These are phyloP conservation scores for Dipteronia dyeriana DNA, from an alignment of 345 rosid genomes.

Conservation along the genomic window DNA sequence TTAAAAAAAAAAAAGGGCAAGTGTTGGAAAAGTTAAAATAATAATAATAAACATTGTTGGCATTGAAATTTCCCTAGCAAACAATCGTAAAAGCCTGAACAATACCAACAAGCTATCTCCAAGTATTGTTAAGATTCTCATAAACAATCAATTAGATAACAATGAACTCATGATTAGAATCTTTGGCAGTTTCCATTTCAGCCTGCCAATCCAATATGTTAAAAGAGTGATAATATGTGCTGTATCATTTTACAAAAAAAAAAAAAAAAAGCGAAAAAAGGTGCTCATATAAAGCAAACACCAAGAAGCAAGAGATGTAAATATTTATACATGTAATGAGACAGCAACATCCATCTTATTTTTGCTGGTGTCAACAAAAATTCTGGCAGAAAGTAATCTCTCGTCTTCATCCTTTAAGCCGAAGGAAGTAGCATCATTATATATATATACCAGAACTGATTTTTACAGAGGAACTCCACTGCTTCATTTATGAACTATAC, in stretches of 20 bases:
- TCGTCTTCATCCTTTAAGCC: not conserved
- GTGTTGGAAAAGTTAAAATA: no score
- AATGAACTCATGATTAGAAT: no score
- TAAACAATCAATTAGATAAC: no score
- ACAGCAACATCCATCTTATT: slow-evolving; percentile 3
- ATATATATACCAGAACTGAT: not conserved
- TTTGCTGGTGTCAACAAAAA: not conserved
- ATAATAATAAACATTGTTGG: no score
- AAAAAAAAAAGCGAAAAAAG: no score
- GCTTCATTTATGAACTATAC: not conserved
- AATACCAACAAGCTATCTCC: no score
- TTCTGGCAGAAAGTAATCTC: not conserved
- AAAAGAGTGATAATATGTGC: not conserved
- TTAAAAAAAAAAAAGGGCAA: no score
- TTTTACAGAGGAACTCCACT: not conserved
- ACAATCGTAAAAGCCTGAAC: not conserved
- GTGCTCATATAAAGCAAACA: no score
- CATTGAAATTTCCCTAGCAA: no score
- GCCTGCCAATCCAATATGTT: not conserved
- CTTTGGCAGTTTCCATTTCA: not conserved
- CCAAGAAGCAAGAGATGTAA: not conserved
- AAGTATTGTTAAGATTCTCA: no score
- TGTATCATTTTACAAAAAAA: no score
- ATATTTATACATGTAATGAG: slow-evolving; percentile 3
- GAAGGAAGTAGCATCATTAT: not conserved